Conservation (phyloP, 192 early-diverging fungal genomes). For the Entomortierella beljakovae region DNA sequence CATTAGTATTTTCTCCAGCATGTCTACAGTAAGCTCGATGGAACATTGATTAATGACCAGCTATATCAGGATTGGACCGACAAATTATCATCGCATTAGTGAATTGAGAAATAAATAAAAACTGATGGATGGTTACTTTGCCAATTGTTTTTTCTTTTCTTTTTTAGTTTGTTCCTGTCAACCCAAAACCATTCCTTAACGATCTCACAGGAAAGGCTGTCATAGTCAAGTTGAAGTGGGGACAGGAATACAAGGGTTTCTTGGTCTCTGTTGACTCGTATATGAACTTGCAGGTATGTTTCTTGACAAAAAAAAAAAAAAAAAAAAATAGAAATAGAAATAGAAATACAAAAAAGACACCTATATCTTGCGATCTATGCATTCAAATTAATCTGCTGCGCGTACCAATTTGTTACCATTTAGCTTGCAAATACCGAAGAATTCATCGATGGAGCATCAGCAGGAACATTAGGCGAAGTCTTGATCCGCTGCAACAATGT, state of each 20-base stretch:
- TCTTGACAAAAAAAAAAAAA: not conserved
- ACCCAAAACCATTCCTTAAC: conserved; percentile 97
- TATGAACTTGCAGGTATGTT: conserved; percentile 93
- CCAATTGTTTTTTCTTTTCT: not conserved
- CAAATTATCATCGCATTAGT: not conserved
- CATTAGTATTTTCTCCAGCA: no score
- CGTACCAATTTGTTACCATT: not conserved
- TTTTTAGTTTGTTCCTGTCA: conserved; percentile 88
- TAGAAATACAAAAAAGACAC: not conserved
- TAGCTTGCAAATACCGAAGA: conserved; percentile 96
- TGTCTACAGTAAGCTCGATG: no score
- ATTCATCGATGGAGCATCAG: conserved; percentile 91
- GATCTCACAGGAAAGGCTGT: conserved; percentile 93
- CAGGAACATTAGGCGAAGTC: conserved; percentile 91
- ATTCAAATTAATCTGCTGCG: not conserved
- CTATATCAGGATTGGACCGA: not conserved
- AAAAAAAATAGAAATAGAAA: not conserved
- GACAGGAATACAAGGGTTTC: conserved; percentile 96
- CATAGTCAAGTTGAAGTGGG: conserved; percentile 97
- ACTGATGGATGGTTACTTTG: no score
- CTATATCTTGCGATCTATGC: not conserved
- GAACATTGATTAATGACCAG: no score
- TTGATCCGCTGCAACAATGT: conserved; percentile 94
- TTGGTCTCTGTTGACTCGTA: conserved; percentile 93
- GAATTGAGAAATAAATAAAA: not conserved